Evolutionary conservation across 2,329 filamentous ascomycete genomes (phyloP), one percentile per base, ranked within the genome.

Genomic region (Monosporascus sp.): DNA sequence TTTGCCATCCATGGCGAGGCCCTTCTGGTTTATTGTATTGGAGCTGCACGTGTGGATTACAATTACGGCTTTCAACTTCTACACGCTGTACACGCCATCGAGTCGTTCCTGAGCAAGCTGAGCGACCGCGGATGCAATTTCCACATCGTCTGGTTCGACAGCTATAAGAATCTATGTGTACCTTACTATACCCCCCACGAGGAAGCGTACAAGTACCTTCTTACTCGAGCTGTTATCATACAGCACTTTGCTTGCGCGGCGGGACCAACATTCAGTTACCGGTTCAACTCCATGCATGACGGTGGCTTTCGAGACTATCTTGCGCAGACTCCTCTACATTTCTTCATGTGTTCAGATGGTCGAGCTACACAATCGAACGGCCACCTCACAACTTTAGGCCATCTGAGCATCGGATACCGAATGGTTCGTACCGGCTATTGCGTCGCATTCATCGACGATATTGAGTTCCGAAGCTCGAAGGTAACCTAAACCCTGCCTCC

Each of bases 1-100:
- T 91, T 90, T 65, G 72, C 87, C 22, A 78, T 91, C 31, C 86
- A 91, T 58, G 87, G 87, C 31, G 87, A 92, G 62, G 86, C 86
- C 0, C 68, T 91, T n/a, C 72, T 91, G 11, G 72, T 82, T 7
- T 72, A 87, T 54, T 86, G 80, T 61, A 80, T 90, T 48, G 70
- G 73, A n/a, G 77, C 86, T 58, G 72, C 77, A 11, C 74, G 78
- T 22, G 78, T 91, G 41, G 84, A 90, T 62, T 87, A 88, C 58
- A 61, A 78, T 51, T 67, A 74, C 49, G 87, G 87, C 0, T 86
- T 88, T 53, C 87, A 91, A 67, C 66, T 91, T 7, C 74, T 91
- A 0, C 88, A 90, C 65, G 86, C 85, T 0, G 77, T 85, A 4
- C 87, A 87, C 64, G 78, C 81, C 1, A 81, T 90, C 0, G 88